These are phyloP conservation scores for Diaporthe citrichinensis DNA, from an alignment of 2,329 filamentous ascomycete genomes.

Conservation along the genomic window DNA sequence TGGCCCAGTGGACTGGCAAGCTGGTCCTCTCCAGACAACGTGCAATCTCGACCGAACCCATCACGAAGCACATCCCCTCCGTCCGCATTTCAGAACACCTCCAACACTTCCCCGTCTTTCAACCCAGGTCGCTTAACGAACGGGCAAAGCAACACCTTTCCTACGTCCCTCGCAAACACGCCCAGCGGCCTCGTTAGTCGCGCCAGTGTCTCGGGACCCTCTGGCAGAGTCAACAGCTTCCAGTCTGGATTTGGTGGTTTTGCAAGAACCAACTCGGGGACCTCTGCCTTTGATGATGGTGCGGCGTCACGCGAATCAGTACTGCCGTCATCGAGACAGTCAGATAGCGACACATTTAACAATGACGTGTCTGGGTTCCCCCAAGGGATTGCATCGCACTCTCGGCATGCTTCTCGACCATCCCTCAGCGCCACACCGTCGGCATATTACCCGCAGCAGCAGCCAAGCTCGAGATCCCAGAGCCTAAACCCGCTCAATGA, in stretches of 20 bases:
- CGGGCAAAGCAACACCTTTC: constrained; percentile 20
- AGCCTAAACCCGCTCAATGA: constrained; percentile 33
- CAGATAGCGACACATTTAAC: constrained; percentile 37
- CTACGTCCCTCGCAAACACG: constrained; percentile 23
- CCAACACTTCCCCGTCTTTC: constrained; percentile 40
- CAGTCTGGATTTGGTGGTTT: constrained; percentile 36
- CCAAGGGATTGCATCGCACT: constrained; percentile 26
- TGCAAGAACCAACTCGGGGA: constrained; percentile 14
- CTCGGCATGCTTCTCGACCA: constrained; percentile 37
- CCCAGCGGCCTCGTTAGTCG: constrained; percentile 5
- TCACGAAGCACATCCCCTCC: constrained; percentile 40
- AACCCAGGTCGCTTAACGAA: constrained; percentile 32
- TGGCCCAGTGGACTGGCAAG: constrained; percentile 37
- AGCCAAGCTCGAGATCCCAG: constrained; percentile 35
- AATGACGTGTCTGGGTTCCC: constrained; percentile 29
- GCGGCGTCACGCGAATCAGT: constrained; percentile 21
- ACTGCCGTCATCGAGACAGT: constrained; percentile 35
- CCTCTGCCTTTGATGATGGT: constrained; percentile 35
- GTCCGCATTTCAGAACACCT: constrained; percentile 32
- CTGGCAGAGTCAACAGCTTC: constrained; percentile 27
- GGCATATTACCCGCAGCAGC: constrained; percentile 30
- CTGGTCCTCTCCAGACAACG: constrained; percentile 38
- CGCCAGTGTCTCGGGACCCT: constrained; percentile 8
- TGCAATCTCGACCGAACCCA: constrained; percentile 35
- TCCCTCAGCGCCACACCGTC: constrained; percentile 36